phyloP scores from a whole-genome alignment of 2,329 filamentous ascomycete species.

The Fusarium illudens region DNA sequence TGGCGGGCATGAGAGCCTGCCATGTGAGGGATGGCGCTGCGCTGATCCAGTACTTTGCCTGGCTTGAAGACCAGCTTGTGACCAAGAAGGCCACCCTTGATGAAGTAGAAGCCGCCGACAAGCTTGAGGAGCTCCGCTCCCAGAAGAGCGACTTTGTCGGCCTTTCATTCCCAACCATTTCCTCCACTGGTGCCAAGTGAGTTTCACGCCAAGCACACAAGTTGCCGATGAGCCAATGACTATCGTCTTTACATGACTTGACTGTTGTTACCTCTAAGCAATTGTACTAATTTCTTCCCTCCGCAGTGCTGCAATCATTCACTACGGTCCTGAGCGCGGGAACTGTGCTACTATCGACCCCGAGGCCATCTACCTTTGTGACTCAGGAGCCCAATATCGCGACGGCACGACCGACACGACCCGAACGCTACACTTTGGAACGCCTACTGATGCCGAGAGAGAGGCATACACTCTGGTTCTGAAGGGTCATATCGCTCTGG shows the following conservation, averaged over 20 bases:
- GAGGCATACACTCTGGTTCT: conserved; percentile 93
- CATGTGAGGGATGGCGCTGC: conserved; percentile 94
- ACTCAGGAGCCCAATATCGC: conserved; percentile 95
- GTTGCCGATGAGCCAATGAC: neutral
- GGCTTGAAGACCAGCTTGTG: conserved; percentile 89
- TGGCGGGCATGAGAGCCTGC: conserved; percentile 92
- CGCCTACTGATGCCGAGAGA: conserved; percentile 82
- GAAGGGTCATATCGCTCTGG: conserved; percentile 91
- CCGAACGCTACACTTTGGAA: conserved; percentile 89
- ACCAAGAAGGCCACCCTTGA: conserved; percentile 78
- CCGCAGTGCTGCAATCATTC: conserved; percentile 87
- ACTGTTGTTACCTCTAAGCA: neutral
- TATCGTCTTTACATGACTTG: neutral
- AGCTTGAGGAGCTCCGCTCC: conserved; percentile 79
- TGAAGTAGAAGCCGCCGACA: conserved; percentile 91
- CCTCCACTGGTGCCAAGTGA: conserved; percentile 83
- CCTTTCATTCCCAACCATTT: conserved; percentile 94
- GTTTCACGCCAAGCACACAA: conserved; percentile 39
- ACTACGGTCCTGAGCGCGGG: conserved; percentile 89
- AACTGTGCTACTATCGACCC: conserved; percentile 86
- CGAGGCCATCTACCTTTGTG: conserved; percentile 88
- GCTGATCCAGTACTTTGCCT: conserved; percentile 91
- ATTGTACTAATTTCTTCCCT: conserved; percentile 3
- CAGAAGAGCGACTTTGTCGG: conserved; percentile 81
- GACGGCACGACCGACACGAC: conserved; percentile 98